These are phyloP conservation scores for Penicillium hesseltinei DNA, from an alignment of 2,329 filamentous ascomycete species.

Conservation along the genomic window DNA sequence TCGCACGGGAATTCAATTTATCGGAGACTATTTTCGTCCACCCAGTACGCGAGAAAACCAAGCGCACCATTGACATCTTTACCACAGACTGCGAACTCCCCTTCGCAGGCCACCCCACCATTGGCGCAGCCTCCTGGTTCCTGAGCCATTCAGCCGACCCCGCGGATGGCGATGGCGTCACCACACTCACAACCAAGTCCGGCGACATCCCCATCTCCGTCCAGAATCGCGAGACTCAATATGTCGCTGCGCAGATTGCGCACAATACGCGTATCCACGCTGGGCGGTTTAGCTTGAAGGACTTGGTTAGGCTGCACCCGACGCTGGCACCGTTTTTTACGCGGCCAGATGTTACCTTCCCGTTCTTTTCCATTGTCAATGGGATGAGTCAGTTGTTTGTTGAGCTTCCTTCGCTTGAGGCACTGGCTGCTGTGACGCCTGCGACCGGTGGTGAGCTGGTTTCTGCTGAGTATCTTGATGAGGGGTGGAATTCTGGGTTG, in stretches of 20 bases:
- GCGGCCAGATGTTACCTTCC: constrained; percentile 19
- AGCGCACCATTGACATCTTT: constrained; percentile 53
- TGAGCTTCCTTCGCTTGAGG: constrained; percentile 59
- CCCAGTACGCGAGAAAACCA: constrained; percentile 13
- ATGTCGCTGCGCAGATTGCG: constrained; percentile 34
- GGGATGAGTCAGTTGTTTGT: constrained; percentile 61
- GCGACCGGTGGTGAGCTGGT: constrained; percentile 27
- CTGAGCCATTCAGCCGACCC: constrained; percentile 26
- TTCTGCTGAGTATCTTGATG: constrained; percentile 30
- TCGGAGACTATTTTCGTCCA: constrained; percentile 59
- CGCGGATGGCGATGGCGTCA: constrained; percentile 7
- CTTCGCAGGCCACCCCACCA: constrained; percentile 59
- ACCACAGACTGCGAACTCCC: constrained; percentile 51
- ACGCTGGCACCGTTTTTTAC: constrained; percentile 24
- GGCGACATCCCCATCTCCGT: constrained; percentile 53
- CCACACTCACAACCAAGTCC: constrained; percentile 54
- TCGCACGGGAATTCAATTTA: constrained; percentile 58
- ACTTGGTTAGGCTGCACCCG: constrained; percentile 29
- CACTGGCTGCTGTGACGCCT: constrained; percentile 46
- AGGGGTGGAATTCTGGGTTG: constrained; percentile 32
- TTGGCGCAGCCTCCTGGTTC: constrained; percentile 55
- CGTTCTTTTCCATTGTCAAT: constrained; percentile 41
- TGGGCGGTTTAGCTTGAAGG: constrained; percentile 23
- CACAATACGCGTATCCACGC: constrained; percentile 39
- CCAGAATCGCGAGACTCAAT: constrained; percentile 9